These are phyloP conservation scores for Curvularia sp. DNA, from an alignment of 2,329 filamentous ascomycete species.

Conservation along the genomic window DNA sequence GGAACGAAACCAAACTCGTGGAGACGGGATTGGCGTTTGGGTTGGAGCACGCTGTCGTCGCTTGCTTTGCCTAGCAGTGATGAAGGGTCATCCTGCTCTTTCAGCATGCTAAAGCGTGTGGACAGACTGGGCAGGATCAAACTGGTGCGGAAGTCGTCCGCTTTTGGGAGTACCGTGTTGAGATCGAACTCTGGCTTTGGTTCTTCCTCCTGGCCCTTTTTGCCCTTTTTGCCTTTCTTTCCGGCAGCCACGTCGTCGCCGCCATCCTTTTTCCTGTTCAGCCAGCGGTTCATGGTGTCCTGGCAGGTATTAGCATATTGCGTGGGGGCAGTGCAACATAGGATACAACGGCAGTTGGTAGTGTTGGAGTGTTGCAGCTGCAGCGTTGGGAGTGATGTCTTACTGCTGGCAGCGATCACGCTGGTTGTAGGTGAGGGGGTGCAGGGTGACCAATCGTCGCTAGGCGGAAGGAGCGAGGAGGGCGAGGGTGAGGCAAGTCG, in stretches of 20 bases:
- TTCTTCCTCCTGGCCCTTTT: conserved; percentile 60
- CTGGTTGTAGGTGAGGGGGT: conserved; percentile 2
- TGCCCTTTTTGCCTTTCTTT: conserved; percentile 55
- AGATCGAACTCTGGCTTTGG: conserved; percentile 75
- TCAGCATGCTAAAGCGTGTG: conserved; percentile 93
- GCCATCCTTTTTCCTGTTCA: conserved; percentile 69
- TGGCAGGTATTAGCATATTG: conserved; percentile 31
- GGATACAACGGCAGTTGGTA: neutral
- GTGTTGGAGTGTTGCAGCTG: conserved; percentile 7
- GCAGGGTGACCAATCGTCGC: conserved; percentile 8
- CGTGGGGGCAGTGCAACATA: neutral
- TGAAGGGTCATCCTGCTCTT: conserved; percentile 90
- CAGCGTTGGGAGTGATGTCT: conserved; percentile 17
- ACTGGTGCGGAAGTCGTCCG: conserved; percentile 93
- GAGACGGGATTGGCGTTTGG: conserved; percentile 79
- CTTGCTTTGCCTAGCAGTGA: conserved; percentile 92
- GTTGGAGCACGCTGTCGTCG: conserved; percentile 89
- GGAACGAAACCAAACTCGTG: conserved; percentile 72
- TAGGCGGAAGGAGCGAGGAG: conserved; percentile 5
- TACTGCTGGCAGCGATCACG: conserved; percentile 22
- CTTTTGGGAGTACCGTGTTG: conserved; percentile 74
- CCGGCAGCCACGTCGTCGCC: conserved; percentile 43
- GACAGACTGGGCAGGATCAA: conserved; percentile 94
- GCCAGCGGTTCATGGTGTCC: conserved; percentile 75
- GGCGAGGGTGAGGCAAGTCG: conserved; percentile 13